phyloP scores from a whole-genome alignment of 1,284 basidiomycete species.

The Naganishia cerealis region DNA sequence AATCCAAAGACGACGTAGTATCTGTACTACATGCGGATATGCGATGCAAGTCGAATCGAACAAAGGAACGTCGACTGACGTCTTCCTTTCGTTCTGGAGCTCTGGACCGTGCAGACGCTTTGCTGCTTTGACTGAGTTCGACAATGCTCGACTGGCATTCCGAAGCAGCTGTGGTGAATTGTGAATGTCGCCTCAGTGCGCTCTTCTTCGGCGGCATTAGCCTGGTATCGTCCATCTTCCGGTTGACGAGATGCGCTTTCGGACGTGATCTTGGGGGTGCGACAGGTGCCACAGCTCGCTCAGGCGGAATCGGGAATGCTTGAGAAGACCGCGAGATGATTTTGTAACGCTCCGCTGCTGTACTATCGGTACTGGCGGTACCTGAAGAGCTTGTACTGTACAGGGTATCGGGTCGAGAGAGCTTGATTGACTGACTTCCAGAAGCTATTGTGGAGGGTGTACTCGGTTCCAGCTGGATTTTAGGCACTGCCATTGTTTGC shows the following conservation, averaged over 20 bases:
- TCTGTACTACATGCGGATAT: slow-evolving; percentile 7
- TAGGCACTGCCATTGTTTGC: neutral
- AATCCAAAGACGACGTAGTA: slow-evolving; percentile 3
- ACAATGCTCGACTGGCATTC: too few species aligned
- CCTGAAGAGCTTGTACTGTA: slow-evolving; percentile 9
- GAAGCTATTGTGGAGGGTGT: slow-evolving; percentile 18
- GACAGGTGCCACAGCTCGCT: neutral
- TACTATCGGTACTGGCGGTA: neutral
- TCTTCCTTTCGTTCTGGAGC: neutral
- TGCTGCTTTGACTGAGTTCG: neutral
- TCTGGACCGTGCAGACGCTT: neutral
- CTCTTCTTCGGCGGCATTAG: slow-evolving; percentile 17
- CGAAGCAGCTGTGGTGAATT: neutral
- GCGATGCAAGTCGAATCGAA: slow-evolving; percentile 24
- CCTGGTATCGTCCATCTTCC: slow-evolving; percentile 21
- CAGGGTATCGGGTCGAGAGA: slow-evolving; percentile 16
- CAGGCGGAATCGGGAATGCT: slow-evolving; percentile 25
- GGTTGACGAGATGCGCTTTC: neutral
- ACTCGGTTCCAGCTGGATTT: slow-evolving; percentile 24
- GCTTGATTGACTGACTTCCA: slow-evolving; percentile 3
- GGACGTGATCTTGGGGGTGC: neutral
- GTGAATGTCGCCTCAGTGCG: slow-evolving; percentile 9
- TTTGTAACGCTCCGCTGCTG: neutral
- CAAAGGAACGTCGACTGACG: slow-evolving; percentile 13
- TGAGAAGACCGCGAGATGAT: neutral